These are phyloP conservation scores for Lachnellula hyalina DNA, from an alignment of 2,329 filamentous ascomycete species.

Conservation along the genomic window DNA sequence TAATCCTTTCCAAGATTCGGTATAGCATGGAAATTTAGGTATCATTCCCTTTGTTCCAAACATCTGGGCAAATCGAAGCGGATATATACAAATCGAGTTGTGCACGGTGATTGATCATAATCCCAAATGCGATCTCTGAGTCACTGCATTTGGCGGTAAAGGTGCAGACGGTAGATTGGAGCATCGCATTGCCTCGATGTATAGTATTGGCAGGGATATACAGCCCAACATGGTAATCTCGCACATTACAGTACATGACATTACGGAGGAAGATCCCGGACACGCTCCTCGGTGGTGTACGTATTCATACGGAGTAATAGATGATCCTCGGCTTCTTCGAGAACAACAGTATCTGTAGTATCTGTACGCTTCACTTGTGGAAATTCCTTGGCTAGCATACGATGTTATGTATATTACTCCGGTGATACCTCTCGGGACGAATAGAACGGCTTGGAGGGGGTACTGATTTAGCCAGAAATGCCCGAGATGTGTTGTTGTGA, in stretches of 20 bases:
- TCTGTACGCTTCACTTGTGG: conserved; percentile 7
- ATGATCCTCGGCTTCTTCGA: not conserved
- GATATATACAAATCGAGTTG: too few relatives aligned
- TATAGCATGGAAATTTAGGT: too few relatives aligned
- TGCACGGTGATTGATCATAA: conserved; percentile 3
- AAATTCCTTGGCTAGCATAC: conserved; percentile 2
- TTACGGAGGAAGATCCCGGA: too few relatives aligned
- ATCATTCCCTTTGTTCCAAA: too few relatives aligned
- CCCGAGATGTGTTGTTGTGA: not conserved
- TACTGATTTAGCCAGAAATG: too few relatives aligned
- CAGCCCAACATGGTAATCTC: not conserved
- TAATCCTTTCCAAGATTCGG: too few relatives aligned
- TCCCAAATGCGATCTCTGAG: conserved; percentile 12
- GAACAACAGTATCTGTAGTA: not conserved
- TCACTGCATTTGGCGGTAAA: conserved; percentile 11
- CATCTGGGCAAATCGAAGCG: too few relatives aligned
- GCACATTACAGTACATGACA: not conserved
- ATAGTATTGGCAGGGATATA: not conserved
- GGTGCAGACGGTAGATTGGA: not conserved
- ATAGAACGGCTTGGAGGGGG: conserved; percentile 6
- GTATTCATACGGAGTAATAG: not conserved
- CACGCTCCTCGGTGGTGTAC: not conserved
- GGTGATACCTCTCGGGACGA: not conserved
- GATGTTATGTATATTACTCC: not conserved
- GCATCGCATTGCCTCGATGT: not conserved